Percentiles rank a stretch among this genome's conserved stretches.
phyloP scores from a whole-genome alignment of 2,329 filamentous ascomycete species.

The Didymella keratinophila region DNA sequence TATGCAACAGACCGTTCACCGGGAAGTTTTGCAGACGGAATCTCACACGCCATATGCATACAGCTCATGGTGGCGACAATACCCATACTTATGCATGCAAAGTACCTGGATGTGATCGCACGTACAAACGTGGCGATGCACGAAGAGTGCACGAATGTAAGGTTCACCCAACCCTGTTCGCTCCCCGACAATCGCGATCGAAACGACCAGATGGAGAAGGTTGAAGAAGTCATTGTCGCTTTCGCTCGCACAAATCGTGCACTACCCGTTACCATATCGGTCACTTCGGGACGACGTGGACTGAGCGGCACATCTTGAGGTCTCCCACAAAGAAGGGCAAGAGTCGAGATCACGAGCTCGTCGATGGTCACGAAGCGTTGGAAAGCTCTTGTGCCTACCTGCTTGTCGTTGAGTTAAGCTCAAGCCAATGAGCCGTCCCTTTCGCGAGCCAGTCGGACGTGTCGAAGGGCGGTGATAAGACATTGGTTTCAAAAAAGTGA shows the following conservation, averaged over 20 bases:
- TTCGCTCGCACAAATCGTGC: too few relatives aligned
- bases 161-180: neutral
- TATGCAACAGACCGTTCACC: neutral
- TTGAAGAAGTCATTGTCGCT: neutral
- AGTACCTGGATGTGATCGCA: neutral
- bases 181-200: neutral
- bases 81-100: neutral
- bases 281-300: neutral
- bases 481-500: neutral
- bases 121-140: constrained; percentile 3
- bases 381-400: neutral
- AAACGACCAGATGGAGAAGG: neutral
- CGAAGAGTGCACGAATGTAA: neutral
- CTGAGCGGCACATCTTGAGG: neutral
- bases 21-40: neutral
- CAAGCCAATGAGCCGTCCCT: neutral
- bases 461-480: neutral
- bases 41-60: neutral
- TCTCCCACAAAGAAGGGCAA: neutral
- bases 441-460: neutral
- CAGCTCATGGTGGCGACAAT: neutral
- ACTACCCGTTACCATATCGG: neutral
- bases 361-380: neutral
- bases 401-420: constrained; percentile 4
- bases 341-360: neutral